A percentile compares a stretch with the other conserved stretches of the same genome.
phyloP scores from a whole-genome alignment of 805 yeast genomes.

The Lachancea sp. region DNA sequence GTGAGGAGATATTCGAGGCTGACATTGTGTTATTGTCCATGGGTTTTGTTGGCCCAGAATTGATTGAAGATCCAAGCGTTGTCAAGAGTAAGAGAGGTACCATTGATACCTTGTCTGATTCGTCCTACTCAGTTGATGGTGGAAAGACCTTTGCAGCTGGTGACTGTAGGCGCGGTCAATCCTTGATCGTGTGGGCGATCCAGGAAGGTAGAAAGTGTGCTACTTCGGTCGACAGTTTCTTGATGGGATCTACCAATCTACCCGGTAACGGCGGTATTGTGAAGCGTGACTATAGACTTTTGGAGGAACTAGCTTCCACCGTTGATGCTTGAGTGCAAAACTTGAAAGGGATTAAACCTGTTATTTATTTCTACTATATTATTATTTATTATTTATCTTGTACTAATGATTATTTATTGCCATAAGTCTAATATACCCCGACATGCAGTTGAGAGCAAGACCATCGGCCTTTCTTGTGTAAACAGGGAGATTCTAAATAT shows the following conservation, averaged over 20 bases:
- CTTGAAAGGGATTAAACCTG: not conserved
- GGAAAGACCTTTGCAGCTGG: conserved; percentile 90
- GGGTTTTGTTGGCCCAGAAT: conserved; percentile 97
- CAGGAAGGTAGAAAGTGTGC: conserved; percentile 99
- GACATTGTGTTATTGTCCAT: conserved; percentile 88
- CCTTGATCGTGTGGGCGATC: conserved; percentile 97
- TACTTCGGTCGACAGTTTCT: conserved; percentile 74
- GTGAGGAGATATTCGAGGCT: conserved; percentile 91
- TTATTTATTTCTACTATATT: not conserved
- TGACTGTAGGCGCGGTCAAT: conserved; percentile 98
- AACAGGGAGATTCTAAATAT: too few relatives aligned
- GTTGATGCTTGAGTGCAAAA: conserved; percentile 27
- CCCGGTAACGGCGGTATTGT: conserved; percentile 94
- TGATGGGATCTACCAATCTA: conserved; percentile 72
- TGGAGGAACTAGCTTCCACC: conserved; percentile 70
- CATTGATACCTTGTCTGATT: conserved; percentile 46
- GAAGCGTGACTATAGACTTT: conserved; percentile 69
- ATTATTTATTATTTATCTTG: conserved; percentile 1
- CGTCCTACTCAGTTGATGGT: conserved; percentile 59
- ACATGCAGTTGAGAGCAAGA: too few relatives aligned
- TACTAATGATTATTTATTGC: not conserved
- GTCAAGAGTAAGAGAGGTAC: conserved; percentile 76
- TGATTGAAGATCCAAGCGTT: conserved; percentile 56
- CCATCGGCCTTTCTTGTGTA: too few relatives aligned
- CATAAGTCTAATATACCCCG: too few relatives aligned